Percentiles rank a stretch among this genome's conserved stretches.
phyloP scores from a whole-genome alignment of 2,329 filamentous ascomycete genomes.

The Penicillium polonicum region DNA sequence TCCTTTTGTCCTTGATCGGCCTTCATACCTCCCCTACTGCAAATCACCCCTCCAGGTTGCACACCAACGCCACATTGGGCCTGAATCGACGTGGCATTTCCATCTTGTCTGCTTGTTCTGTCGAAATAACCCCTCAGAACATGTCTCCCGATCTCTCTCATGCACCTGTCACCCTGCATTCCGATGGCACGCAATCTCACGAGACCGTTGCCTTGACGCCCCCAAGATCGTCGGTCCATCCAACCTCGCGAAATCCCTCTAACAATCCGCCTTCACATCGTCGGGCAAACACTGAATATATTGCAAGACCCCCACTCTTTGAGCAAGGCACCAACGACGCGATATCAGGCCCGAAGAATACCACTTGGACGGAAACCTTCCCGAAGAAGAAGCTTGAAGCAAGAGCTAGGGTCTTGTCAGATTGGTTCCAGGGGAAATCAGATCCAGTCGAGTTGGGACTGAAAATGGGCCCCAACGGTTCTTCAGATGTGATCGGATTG shows the following conservation, averaged over 20 bases:
- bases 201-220: slow-evolving; percentile 23
- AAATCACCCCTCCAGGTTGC: slow-evolving; percentile 10
- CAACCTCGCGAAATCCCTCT: slow-evolving; percentile 16
- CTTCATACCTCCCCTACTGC: slow-evolving; percentile 3
- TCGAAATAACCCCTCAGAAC: slow-evolving; percentile 2
- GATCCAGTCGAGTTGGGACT: slow-evolving; percentile 50
- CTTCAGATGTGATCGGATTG: slow-evolving; percentile 13
- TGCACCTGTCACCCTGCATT: slow-evolving; percentile 25
- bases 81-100: slow-evolving; percentile 35
- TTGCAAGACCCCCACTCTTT: slow-evolving; percentile 31
- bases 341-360: slow-evolving; percentile 13
- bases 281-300: slow-evolving; percentile 37
- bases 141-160: slow-evolving; percentile 20
- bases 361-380: slow-evolving; percentile 26
- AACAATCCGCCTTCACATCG: slow-evolving; percentile 29
- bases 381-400: slow-evolving; percentile 34
- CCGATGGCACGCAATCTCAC: slow-evolving; percentile 23
- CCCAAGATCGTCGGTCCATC: slow-evolving; percentile 16
- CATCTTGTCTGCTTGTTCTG: slow-evolving; percentile 18
- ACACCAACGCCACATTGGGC: slow-evolving; percentile 20
- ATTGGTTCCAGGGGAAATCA: slow-evolving; percentile 55
- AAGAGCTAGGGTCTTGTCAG: slow-evolving; percentile 42
- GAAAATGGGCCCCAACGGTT: slow-evolving; percentile 23
- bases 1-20: neutral
- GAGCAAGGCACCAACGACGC: slow-evolving; percentile 28